Evolutionary conservation across 2,329 filamentous ascomycete genomes (phyloP).

Genomic region (Botryotinia calthae): DNA sequence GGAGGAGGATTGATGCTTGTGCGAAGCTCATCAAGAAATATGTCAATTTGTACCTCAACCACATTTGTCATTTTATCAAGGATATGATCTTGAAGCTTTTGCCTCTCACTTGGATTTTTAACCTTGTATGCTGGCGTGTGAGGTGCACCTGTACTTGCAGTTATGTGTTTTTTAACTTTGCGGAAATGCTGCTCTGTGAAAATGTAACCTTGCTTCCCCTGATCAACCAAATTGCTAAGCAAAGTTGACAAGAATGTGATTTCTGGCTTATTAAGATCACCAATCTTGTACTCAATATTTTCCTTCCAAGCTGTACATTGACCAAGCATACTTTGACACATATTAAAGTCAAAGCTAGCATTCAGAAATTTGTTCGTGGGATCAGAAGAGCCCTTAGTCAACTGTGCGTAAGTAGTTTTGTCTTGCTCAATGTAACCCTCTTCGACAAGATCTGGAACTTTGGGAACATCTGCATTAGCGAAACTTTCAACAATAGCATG

Average conservation of each 20-base stretch:
- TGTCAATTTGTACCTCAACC: constrained; percentile 43
- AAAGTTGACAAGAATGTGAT: constrained; percentile 52
- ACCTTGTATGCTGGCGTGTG: background rate
- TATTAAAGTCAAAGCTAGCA: constrained; percentile 56
- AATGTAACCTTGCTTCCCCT: constrained; percentile 52
- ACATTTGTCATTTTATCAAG: constrained; percentile 63
- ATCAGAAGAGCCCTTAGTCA: constrained; percentile 22
- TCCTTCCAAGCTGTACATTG: constrained; percentile 64
- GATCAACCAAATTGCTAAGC: constrained; percentile 55
- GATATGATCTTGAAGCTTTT: constrained; percentile 46
- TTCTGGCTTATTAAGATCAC: constrained; percentile 46
- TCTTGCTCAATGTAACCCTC: constrained; percentile 52
- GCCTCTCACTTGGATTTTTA: background rate
- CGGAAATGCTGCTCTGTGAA: constrained; percentile 48
- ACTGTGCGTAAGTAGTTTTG: constrained; percentile 40
- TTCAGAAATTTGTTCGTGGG: constrained; percentile 47
- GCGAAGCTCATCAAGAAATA: constrained; percentile 25
- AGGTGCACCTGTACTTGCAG: background rate
- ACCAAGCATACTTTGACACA: constrained; percentile 58
- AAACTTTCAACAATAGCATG: constrained; percentile 64
- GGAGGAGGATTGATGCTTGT: constrained; percentile 19
- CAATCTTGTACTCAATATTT: constrained; percentile 57
- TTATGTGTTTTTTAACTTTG: constrained; percentile 9
- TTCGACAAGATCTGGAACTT: constrained; percentile 45
- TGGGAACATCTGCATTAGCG: constrained; percentile 54